Evolutionary conservation across 495 filamentous ascomycete genomes (phyloP), one percentile per base, ranked within the genome.

Genomic region (Penicillium dipodomyicola): DNA sequence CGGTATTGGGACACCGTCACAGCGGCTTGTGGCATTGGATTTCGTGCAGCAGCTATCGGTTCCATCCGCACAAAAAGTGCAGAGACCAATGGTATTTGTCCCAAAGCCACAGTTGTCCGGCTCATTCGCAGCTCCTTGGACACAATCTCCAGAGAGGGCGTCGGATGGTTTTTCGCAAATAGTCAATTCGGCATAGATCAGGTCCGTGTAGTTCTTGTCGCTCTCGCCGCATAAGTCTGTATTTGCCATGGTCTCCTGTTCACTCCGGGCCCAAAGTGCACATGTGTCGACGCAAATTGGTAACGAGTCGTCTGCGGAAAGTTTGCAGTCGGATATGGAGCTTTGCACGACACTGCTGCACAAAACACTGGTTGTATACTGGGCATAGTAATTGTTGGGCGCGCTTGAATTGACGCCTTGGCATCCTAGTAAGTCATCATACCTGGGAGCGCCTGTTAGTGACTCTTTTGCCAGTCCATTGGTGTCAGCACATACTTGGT

Each of bases 341-440:
- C 91, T 91, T 72, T 97, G 95, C 52, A 99, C 83, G 69, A 99
- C 88, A 57, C 89, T 84, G 80, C 92, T 97, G 82, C 95, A 99
- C 60, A 99, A 82, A 68, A 92, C 85, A 63, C 89, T 93, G 47
- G 85, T 93, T 12, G 92, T 96, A 73, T 92, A 99, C 64, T 92
- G 87, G 22, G 95, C 94, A 75, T 99, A 99, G 65, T 91, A 83
- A 63, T 87, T 80, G 52, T 83, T 86, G n/a, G 90, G 87, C 62
- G 95, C 89, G 30, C 85, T 86, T 48, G 89, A 80, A 64, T 94
- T 86, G 67, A 96, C 72, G 57, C 83, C 82, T 33, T 81, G 77
- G 68, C 94, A 99, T 40, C 94, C 93, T 32, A 97, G 79, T n/a
- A 88, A 77, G 12, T 71, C 60, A 45, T 64, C 61, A 64, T 72